A percentile compares a stretch with the other conserved stretches of the same genome.
phyloP scores from a whole-genome alignment of 176 grass and related monocot species.

The Oryza longistaminata region DNA sequence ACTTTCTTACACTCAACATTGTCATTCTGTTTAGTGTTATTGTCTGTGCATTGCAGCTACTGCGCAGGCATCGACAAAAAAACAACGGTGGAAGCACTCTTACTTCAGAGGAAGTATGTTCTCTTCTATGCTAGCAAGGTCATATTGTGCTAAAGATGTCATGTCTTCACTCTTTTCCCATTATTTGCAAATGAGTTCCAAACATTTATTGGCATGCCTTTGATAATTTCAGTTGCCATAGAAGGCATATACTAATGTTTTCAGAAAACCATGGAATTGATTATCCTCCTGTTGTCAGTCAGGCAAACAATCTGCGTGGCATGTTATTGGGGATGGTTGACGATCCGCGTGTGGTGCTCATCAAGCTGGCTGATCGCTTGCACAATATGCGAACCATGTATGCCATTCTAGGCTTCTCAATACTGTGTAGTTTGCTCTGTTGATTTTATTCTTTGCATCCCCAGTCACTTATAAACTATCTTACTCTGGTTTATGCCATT shows the following conservation, averaged over 20 bases:
- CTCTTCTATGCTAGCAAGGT: slow-evolving; percentile 8
- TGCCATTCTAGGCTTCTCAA: slow-evolving; percentile 28
- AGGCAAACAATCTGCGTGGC: slow-evolving; percentile 95
- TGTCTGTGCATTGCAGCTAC: slow-evolving; percentile 52
- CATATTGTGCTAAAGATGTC: slow-evolving; percentile 16
- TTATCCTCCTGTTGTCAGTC: slow-evolving; percentile 52
- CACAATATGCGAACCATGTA: slow-evolving; percentile 99
- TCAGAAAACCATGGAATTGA: slow-evolving; percentile 40
- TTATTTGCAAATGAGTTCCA: slow-evolving; percentile 34
- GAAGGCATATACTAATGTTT: slow-evolving; percentile 14
- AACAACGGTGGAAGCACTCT: slow-evolving; percentile 73
- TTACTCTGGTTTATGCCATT: slow-evolving; percentile 8
- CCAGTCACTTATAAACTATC: not conserved
- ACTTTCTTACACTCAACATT: slow-evolving; percentile 27
- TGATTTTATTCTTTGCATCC: not conserved
- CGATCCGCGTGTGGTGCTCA: slow-evolving; percentile 96
- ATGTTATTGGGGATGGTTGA: slow-evolving; percentile 99
- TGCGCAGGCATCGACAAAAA: slow-evolving; percentile 81
- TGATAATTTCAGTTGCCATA: slow-evolving; percentile 1
- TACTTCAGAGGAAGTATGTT: slow-evolving; percentile 92
- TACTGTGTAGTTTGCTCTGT: slow-evolving; percentile 2
- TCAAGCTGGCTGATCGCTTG: slow-evolving; percentile 93
- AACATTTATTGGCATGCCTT: slow-evolving; percentile 19
- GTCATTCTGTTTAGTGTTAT: slow-evolving; percentile 31
- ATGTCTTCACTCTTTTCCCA: not conserved